These are phyloP conservation scores for Periglandula ipomoeae DNA, from an alignment of 2,329 filamentous ascomycete species.

Conservation along the genomic window DNA sequence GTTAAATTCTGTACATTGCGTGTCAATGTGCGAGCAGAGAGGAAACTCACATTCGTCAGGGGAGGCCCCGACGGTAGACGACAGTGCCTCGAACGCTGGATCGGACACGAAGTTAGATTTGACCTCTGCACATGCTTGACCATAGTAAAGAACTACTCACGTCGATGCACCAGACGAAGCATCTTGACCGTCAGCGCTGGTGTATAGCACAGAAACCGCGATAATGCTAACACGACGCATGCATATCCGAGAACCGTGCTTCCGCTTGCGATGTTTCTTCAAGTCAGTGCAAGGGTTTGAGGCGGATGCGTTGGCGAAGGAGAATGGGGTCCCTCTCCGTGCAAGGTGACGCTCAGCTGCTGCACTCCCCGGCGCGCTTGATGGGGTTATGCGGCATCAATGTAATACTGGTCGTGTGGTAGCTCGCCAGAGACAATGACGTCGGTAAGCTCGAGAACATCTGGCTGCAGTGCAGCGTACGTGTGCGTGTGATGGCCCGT, in stretches of 20 bases:
- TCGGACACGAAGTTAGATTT: background rate
- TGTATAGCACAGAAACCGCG: background rate
- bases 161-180: conserved; percentile 14
- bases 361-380: too few species aligned
- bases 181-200: conserved; percentile 6
- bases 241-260: background rate
- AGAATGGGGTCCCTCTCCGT: background rate
- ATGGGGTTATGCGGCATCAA: too few species aligned
- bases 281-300: too few species aligned
- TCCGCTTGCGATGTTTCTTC: too few species aligned
- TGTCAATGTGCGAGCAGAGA: background rate
- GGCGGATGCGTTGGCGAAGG: background rate
- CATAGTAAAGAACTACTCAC: conserved; percentile 10
- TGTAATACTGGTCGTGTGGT: too few species aligned
- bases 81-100: conserved; percentile 26
- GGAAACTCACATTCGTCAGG: conserved; percentile 27
- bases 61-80: conserved; percentile 23
- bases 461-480: background rate
- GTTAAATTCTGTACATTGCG: background rate
- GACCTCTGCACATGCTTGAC: background rate
- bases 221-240: background rate
- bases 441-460: background rate
- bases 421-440: background rate
- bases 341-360: background rate
- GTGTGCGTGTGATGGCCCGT: background rate